phyloP scores from a whole-genome alignment of 768 basidiomycete species.

The Lactarius deliciosus region DNA sequence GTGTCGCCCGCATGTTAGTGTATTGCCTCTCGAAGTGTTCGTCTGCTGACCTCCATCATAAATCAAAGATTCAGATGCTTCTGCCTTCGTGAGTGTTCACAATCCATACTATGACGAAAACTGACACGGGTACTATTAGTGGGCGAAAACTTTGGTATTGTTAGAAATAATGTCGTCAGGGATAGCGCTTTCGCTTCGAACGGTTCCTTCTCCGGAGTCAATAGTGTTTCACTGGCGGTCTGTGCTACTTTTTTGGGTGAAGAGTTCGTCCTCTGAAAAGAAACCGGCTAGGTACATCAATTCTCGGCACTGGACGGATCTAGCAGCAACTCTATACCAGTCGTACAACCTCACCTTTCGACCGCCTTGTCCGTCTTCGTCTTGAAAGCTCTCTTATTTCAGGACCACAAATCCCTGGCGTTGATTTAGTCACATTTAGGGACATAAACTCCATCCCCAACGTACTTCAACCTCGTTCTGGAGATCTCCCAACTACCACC shows the following conservation, averaged over 20 bases:
- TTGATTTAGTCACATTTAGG: neutral
- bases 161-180: conserved; percentile 4
- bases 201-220: neutral
- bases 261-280: neutral
- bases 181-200: conserved; percentile 2
- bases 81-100: conserved; percentile 14
- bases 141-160: conserved; percentile 9
- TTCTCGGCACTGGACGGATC: neutral
- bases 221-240: conserved; percentile 11
- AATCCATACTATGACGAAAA: neutral
- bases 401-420: neutral
- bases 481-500: neutral
- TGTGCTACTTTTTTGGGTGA: neutral
- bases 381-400: neutral
- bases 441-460: conserved; percentile 5
- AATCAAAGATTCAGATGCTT: conserved; percentile 22
- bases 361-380: conserved; percentile 15
- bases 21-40: neutral
- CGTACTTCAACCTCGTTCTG: neutral
- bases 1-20: conserved; percentile 19
- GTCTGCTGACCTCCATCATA: neutral
- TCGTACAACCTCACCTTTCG: conserved; percentile 12
- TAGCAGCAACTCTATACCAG: conserved; percentile 10
- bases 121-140: neutral
- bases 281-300: conserved; percentile 12